Evolutionary conservation across 2,329 filamentous ascomycete genomes (phyloP), one percentile per base, ranked within the genome.

Genomic region (Cryphonectria naterciae): DNA sequence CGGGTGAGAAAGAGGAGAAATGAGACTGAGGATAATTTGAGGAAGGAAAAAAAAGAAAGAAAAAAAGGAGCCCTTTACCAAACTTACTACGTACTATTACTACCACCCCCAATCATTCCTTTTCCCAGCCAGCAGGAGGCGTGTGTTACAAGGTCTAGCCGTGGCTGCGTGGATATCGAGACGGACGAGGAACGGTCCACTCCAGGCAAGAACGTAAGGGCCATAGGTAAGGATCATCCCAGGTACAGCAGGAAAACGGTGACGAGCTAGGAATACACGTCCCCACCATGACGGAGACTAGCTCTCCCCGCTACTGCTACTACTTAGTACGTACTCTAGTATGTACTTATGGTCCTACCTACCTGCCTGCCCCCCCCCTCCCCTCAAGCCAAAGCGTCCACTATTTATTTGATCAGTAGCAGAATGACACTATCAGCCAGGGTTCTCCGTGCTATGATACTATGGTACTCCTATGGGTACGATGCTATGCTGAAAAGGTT

Each of bases 181-280:
- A 63, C 61, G 61, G 61, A 41, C 37, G 37, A 63, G n/a, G 61
- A 63, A 63, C 61, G 61, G 61, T 41, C 61, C 61, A 43, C 61
- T 43, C 61, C 22, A n/a, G 35, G 61, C 61, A 63, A 39, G 61
- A 28, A 41, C 61, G n/a, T 63, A 25, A 19, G 60, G 19, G 11
- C 37, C 13, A 7, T 1, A 35, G 22, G 61, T 37, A 63, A 39
- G 61, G 61, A 43, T 63, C 11, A 63, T 43, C 61, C 61, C 39
- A 43, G 39, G 15, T 28, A 19, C 37, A 43, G 61, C 3, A 19
- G 22, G 22, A 25, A 63, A 63, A 63, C 61, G 61, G 61, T 63
- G 61, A 41, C 61, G 22, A 43, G 37, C 32, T 39, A 56, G 52
- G 52, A 56, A 4, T 17, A 17, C 52, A 56, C 52, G 52, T 56